Base-by-base conservation (phyloP, 1,284 basidiomycete genomes). In the Heterobasidion occidentale region DNA sequence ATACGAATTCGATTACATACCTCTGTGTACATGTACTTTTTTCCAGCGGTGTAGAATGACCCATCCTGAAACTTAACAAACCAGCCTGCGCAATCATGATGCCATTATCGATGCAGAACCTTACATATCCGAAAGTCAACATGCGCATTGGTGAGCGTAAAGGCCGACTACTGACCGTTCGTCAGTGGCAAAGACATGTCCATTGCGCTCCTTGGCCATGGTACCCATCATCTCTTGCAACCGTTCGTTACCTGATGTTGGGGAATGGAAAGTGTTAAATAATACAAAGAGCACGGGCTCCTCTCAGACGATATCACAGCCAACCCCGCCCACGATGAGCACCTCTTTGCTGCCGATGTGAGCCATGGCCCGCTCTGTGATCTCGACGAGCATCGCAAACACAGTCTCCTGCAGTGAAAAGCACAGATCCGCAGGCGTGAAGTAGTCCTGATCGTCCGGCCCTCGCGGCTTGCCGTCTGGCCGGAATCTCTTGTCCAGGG, bases 31-130 rank as follows among this genome's bases (percentile, higher is more conserved):
- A 94, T 38, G 83, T 88, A 57, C 87, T 94, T 68, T 95, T 84
- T 46, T 79, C 71, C 36, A 98, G 66, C 2, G 88, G 80, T 1
- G 93, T 97, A 50, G 73, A 72, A 61, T 85, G 79, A n/a, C 96
- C 96, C 94, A 97, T 98, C 7, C 97, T 81, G 70, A 86, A 93
- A 58, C 88, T 86, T 44, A 99, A 77, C 51, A 99, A 76, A 33
- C 96, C 96, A 2, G 97, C 97, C 70, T 99, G 97, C 1, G 97
- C 97, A 57, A 99, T 99, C 97, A 99, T 99, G 66, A 99, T 96
- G 2, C 97, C 97, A 66, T 99, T 99, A 72, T 99, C 97, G 60
- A 99, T 98, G 71, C 96, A 98, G 72, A 97, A 98, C 56, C 94
- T 96, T 63, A 7, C 55, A 15, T 49, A 53, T 20, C 50, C 27